Conservation (phyloP, 306 rosid species). For the Lathyrus oleraceus region DNA sequence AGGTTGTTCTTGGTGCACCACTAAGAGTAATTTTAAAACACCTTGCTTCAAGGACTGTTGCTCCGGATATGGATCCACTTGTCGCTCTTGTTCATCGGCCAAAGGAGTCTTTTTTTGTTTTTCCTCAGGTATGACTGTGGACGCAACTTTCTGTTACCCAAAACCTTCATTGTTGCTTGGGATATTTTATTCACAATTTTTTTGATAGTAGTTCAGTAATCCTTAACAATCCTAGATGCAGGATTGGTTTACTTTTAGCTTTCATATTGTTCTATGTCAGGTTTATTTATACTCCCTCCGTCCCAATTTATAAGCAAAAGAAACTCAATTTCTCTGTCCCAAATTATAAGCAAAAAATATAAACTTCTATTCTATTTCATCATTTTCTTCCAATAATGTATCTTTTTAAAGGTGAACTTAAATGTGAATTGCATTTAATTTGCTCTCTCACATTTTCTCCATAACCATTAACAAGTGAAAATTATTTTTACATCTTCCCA, state of each 20-base stretch:
- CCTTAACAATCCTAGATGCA: constrained; percentile 1
- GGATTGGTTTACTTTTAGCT: background rate
- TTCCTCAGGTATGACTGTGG: constrained; percentile 62
- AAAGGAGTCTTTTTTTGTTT: constrained; percentile 75
- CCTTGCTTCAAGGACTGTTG: constrained; percentile 63
- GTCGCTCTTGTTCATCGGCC: constrained; percentile 95
- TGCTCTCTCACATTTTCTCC: too few relatives aligned
- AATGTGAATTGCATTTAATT: too few relatives aligned
- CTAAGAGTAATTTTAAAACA: constrained; percentile 70
- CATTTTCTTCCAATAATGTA: too few relatives aligned
- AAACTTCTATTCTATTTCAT: too few relatives aligned
- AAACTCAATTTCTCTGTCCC: too few relatives aligned
- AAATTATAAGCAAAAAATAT: too few relatives aligned
- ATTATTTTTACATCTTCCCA: too few relatives aligned
- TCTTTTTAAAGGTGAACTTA: too few relatives aligned
- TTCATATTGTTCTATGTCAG: background rate
- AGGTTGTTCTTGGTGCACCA: constrained; percentile 96
- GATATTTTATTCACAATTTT: constrained; percentile 1
- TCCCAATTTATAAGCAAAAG: too few relatives aligned
- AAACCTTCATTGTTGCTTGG: background rate
- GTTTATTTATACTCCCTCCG: background rate
- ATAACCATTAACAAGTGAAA: too few relatives aligned
- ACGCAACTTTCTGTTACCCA: constrained; percentile 22
- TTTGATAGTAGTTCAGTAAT: background rate
- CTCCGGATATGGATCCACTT: constrained; percentile 50